Evolutionary conservation across 257 asterid genomes (phyloP).

Genomic region (Osmanthus fragrans): DNA sequence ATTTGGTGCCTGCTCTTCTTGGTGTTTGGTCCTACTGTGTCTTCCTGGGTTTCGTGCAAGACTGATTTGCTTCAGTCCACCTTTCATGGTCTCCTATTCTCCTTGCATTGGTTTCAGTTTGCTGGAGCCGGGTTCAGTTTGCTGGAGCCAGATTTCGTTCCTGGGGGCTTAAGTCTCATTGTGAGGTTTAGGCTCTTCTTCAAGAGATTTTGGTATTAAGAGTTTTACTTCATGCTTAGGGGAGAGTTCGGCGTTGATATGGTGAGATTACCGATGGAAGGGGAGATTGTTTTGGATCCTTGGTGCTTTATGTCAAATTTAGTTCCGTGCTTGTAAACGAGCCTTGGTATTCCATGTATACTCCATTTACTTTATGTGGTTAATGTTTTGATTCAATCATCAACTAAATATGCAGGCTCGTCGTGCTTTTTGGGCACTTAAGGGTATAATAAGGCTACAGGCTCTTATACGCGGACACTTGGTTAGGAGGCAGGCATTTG

Average conservation of each 20-base stretch:
- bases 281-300: background rate
- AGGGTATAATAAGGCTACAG: constrained; percentile 90
- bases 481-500: constrained; percentile 89
- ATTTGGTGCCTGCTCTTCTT: background rate
- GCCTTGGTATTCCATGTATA: background rate
- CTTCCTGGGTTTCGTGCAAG: background rate
- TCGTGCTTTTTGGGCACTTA: constrained; percentile 86
- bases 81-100: no score
- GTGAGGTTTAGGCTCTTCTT: background rate
- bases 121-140: background rate
- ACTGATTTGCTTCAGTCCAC: no score
- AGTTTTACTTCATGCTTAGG: background rate
- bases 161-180: background rate
- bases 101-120: no score
- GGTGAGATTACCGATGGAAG: background rate
- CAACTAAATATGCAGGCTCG: constrained; percentile 61
- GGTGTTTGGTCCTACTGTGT: background rate
- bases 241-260: background rate
- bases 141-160: background rate
- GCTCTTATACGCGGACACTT: constrained; percentile 94
- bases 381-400: constrained; percentile 6
- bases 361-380: background rate
- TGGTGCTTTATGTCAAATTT: background rate
- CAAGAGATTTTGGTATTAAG: background rate
- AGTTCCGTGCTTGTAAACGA: background rate